Evolutionary conservation across 2,329 filamentous ascomycete genomes (phyloP), one percentile per base, ranked within the genome.

Genomic region (Ceratocystis variospora): DNA sequence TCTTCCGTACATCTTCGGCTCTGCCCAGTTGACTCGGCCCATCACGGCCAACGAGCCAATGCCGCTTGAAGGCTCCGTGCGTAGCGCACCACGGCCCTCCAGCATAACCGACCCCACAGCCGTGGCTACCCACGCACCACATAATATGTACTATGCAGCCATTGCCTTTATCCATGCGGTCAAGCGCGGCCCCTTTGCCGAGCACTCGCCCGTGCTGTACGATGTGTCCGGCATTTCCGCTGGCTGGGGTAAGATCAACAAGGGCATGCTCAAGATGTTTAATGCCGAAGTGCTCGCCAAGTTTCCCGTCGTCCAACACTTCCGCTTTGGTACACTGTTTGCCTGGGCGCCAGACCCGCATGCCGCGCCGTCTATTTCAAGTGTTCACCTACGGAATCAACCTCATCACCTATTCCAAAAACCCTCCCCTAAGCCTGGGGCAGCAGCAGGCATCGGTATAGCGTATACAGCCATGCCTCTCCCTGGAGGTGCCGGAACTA

Each of bases 181-280:
- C 62, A 99, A 99, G 74, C 92, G 82, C 69, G 94, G 94, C 0
- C 93, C 94, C 0, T 99, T 99, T 73, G 97, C 94, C 92, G 89
- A 93, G 71, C 93, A 99, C 74, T 96, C 90, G 70, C 93, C 93
- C 0, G 93, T 96, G 70, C 78, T 99, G 12, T 99, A 88, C 74
- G 92, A 99, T 74, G 90, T 99, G 53, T 96, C 90, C 0, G 94
- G 94, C 10, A 88, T 99, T 69, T 85, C 84, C 70, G 87, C 87
- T 66, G 89, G 94, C n/a, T 99, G 94, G 94, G 94, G 89, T 45
- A 99, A 99, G 79, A 96, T 99, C 72, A 69, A 99, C 76, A 92
- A 92, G 79, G 94, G 94, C 63, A 97, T 99, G 94, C 85, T 99
- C 72, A 99, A 97, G 77, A 99, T 99, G 94, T 99, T 93, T 78